phyloP scores from a whole-genome alignment of 2,329 filamentous ascomycete genomes.

The Clonostachys byssicola region DNA sequence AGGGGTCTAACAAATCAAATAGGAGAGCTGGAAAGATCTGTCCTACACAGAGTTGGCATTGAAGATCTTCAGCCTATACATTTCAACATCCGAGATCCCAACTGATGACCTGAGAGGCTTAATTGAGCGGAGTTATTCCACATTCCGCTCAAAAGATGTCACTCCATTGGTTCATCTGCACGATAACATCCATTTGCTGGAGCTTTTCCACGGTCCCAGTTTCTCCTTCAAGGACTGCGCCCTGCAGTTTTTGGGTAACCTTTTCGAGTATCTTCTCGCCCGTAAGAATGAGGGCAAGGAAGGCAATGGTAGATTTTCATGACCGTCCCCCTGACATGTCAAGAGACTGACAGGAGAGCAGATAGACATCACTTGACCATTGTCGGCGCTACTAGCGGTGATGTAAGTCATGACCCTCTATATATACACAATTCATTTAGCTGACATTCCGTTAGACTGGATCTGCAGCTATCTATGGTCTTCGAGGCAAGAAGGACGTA shows the following conservation, averaged over 20 bases:
- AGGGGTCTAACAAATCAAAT: neutral
- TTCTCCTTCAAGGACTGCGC: constrained; percentile 96
- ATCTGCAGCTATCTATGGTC: constrained; percentile 91
- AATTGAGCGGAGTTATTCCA: constrained; percentile 80
- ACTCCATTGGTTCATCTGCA: constrained; percentile 73
- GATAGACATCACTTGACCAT: constrained; percentile 79
- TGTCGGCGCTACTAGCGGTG: constrained; percentile 81
- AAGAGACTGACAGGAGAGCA: constrained; percentile 11
- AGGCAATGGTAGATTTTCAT: constrained; percentile 37
- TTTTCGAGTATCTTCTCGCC: constrained; percentile 85
- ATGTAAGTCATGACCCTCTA: constrained; percentile 19
- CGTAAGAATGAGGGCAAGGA: constrained; percentile 68
- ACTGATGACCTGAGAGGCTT: constrained; percentile 75
- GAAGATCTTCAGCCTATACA: constrained; percentile 82
- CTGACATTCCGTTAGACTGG: constrained; percentile 53
- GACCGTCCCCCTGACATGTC: neutral
- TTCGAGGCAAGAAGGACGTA: constrained; percentile 93
- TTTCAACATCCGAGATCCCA: constrained; percentile 80
- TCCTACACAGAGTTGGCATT: constrained; percentile 79
- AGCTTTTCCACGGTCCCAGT: constrained; percentile 94
- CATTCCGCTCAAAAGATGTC: constrained; percentile 76
- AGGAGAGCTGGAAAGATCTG: constrained; percentile 71
- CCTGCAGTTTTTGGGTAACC: constrained; percentile 90
- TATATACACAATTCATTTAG: constrained; percentile 4
- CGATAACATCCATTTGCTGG: constrained; percentile 79